Conservation (phyloP, 129 eudicot genomes). For the Tagetes patula region DNA sequence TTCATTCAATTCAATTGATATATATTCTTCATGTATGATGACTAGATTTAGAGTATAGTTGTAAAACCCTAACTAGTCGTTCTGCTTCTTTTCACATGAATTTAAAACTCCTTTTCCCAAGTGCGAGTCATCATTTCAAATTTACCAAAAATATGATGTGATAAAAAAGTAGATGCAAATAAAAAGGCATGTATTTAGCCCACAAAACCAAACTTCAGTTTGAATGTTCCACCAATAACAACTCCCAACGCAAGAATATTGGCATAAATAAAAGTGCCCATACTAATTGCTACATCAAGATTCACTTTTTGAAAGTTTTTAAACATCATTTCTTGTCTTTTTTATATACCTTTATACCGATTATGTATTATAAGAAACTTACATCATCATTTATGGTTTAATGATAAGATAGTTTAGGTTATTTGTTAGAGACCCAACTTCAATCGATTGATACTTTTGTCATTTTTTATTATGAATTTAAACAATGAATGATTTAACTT, state of each 20-base stretch:
- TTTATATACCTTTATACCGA: background rate
- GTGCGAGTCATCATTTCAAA: slow-evolving; percentile 37
- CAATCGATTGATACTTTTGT: too few species aligned
- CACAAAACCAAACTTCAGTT: slow-evolving; percentile 39
- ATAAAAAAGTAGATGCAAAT: slow-evolving; percentile 34
- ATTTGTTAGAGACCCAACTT: too few species aligned
- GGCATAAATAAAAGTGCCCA: slow-evolving; percentile 27
- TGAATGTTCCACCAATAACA: slow-evolving; percentile 42
- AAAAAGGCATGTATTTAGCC: slow-evolving; percentile 36
- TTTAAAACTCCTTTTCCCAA: slow-evolving; percentile 25
- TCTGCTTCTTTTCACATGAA: slow-evolving; percentile 14
- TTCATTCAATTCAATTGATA: too few species aligned
- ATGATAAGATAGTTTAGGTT: too few species aligned
- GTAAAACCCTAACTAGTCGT: background rate
- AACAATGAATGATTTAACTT: too few species aligned
- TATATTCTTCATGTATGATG: too few species aligned
- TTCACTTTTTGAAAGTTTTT: slow-evolving; percentile 12
- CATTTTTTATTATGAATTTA: too few species aligned
- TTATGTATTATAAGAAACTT: background rate
- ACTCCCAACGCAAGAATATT: slow-evolving; percentile 34
- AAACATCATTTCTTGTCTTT: background rate
- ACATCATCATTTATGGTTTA: background rate
- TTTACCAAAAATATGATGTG: slow-evolving; percentile 31
- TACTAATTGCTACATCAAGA: slow-evolving; percentile 19
- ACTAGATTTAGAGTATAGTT: background rate